Percentiles rank a stretch among this genome's conserved stretches.
These are phyloP conservation scores for Microglena sp. DNA, from an alignment of 139 green algal species.

Conservation along the genomic window DNA sequence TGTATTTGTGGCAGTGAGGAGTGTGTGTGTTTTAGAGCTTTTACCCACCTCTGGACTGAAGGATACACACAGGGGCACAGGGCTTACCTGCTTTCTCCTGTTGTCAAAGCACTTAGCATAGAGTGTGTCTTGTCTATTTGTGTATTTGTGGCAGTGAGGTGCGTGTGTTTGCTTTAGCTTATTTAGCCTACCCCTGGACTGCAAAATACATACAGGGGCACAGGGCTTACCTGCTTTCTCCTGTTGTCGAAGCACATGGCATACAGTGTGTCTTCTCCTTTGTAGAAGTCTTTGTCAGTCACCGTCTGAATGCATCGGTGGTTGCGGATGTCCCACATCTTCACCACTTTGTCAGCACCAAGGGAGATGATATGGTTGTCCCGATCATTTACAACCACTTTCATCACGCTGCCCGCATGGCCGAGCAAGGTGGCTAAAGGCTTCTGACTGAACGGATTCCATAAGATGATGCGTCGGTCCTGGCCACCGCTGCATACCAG, in stretches of 20 bases:
- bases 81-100: no score
- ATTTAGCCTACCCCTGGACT: no score
- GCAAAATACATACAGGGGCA: no score
- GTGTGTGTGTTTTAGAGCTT: no score
- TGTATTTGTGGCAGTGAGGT: no score
- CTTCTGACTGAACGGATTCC: conserved; percentile 59
- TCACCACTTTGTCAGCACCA: conserved; percentile 49
- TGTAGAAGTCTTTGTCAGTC: conserved; percentile 37
- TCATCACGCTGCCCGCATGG: conserved; percentile 40
- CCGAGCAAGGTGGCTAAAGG: conserved; percentile 41
- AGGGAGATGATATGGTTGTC: conserved; percentile 66
- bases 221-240: no score
- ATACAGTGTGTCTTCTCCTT: conserved; percentile 30
- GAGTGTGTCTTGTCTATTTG: no score
- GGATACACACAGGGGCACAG: no score
- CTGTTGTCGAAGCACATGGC: conserved; percentile 33
- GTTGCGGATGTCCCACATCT: conserved; percentile 71
- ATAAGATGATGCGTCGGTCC: conserved; percentile 48
- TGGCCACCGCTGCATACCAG: conserved; percentile 34
- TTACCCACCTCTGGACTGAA: no score
- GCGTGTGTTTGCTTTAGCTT: no score
- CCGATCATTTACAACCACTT: conserved; percentile 54
- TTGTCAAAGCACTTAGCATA: no score
- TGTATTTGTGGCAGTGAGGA: no score
- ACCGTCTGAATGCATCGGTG: conserved; percentile 63